phyloP scores from a whole-genome alignment of 176 grass and related monocot genomes.

The Stipa capillata region DNA sequence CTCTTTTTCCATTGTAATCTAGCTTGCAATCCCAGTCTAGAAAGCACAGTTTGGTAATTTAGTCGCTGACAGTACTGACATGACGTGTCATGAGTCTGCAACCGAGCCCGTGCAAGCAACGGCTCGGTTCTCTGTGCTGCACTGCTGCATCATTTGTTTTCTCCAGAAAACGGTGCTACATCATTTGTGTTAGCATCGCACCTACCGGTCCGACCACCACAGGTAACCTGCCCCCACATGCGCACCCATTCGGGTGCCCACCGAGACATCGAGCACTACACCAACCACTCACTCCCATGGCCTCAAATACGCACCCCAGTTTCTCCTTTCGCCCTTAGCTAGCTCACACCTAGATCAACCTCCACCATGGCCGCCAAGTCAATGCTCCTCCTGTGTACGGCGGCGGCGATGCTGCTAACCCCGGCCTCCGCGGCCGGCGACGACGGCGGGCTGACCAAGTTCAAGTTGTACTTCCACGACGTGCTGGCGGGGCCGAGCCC shows the following conservation, averaged over 20 bases:
- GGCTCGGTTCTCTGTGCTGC: too few species aligned
- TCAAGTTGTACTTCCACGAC: slow-evolving; percentile 67
- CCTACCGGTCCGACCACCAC: neutral
- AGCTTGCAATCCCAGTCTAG: too few species aligned
- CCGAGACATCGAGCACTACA: neutral
- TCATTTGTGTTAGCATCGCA: too few species aligned
- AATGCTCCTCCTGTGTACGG: neutral
- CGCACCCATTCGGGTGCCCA: neutral
- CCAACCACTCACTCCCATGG: neutral
- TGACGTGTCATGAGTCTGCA: too few species aligned
- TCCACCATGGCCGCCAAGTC: neutral
- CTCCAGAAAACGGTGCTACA: too few species aligned
- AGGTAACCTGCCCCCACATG: neutral
- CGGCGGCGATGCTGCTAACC: too few species aligned
- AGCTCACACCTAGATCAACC: neutral
- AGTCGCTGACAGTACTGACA: too few species aligned
- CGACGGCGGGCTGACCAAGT: slow-evolving; percentile 19
- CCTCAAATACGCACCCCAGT: neutral
- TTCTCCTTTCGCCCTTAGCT: too few species aligned
- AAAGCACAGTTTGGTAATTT: too few species aligned
- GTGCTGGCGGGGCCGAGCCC: slow-evolving; percentile 24
- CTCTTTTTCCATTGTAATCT: too few species aligned
- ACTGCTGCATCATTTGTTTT: too few species aligned
- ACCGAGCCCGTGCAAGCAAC: too few species aligned
- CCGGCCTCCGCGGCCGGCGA: neutral